Evolutionary conservation across 805 yeast genomes (phyloP).

Genomic region (Ogataea angusta): DNA sequence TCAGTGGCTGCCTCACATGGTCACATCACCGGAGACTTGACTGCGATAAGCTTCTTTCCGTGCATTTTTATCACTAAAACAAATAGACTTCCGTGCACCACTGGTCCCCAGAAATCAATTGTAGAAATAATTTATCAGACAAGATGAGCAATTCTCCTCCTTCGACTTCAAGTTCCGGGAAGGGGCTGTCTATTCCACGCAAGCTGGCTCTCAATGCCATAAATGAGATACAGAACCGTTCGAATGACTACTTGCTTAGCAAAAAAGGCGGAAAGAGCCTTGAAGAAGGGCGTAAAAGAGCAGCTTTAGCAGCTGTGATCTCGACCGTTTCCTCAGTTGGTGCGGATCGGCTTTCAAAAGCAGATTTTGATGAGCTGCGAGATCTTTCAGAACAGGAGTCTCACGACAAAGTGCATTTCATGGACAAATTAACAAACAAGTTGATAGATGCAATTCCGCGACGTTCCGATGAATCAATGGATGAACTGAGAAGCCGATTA

Average conservation of each 20-base stretch:
- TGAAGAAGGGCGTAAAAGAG: slow-evolving; percentile 24
- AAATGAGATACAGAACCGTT: slow-evolving; percentile 21
- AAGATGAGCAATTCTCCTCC: slow-evolving; percentile 10
- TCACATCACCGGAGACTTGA: slow-evolving; percentile 32
- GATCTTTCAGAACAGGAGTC: slow-evolving; percentile 19
- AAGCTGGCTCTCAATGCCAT: slow-evolving; percentile 23
- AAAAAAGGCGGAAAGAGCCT: slow-evolving; percentile 10
- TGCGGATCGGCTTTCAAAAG: slow-evolving; percentile 34
- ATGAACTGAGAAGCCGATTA: slow-evolving; percentile 38
- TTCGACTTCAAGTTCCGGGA: slow-evolving; percentile 9
- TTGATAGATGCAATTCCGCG: slow-evolving; percentile 36
- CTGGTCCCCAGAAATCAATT: slow-evolving; percentile 6
- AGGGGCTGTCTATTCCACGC: slow-evolving; percentile 15
- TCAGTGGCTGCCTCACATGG: slow-evolving; percentile 34
- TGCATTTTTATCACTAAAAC: slow-evolving; percentile 26
- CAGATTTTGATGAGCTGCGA: slow-evolving; percentile 9
- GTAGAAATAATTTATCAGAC: background rate
- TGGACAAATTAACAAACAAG: slow-evolving; percentile 55
- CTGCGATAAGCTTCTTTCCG: slow-evolving; percentile 28
- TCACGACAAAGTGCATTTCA: slow-evolving; percentile 44
- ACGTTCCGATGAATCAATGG: slow-evolving; percentile 15
- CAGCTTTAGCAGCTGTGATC: slow-evolving; percentile 41
- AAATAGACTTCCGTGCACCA: background rate
- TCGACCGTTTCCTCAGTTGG: slow-evolving; percentile 44
- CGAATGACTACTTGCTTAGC: slow-evolving; percentile 21